These are phyloP conservation scores for Lactarius deliciosus DNA, from an alignment of 768 basidiomycete species.

Conservation along the genomic window DNA sequence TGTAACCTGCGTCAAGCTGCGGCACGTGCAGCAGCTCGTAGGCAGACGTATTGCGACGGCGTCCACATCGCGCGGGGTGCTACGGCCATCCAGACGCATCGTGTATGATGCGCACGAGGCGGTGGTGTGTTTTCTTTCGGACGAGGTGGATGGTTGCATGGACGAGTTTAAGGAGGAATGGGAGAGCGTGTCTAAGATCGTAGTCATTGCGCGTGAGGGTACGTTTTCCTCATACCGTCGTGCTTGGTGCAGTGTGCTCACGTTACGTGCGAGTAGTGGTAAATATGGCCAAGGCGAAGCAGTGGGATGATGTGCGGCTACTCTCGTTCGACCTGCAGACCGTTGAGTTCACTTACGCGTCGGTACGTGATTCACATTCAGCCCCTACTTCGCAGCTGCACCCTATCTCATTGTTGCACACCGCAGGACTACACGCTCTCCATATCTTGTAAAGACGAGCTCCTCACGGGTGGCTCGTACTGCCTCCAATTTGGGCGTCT, in stretches of 20 bases:
- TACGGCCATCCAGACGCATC: slow-evolving; percentile 83
- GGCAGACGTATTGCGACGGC: slow-evolving; percentile 52
- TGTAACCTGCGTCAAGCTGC: slow-evolving; percentile 86
- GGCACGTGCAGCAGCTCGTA: slow-evolving; percentile 84
- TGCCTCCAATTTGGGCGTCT: slow-evolving; percentile 69
- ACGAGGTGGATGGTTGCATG: slow-evolving; percentile 84
- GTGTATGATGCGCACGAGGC: slow-evolving; percentile 88
- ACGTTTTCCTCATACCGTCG: slow-evolving; percentile 28
- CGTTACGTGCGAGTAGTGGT: slow-evolving; percentile 53
- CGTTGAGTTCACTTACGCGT: slow-evolving; percentile 83
- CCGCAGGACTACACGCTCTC: slow-evolving; percentile 71
- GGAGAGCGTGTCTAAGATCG: slow-evolving; percentile 91
- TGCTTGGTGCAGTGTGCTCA: slow-evolving; percentile 2
- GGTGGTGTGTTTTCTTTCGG: slow-evolving; percentile 84
- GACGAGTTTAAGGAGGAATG: slow-evolving; percentile 91
- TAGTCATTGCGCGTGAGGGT: slow-evolving; percentile 91
- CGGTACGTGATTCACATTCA: slow-evolving; percentile 39
- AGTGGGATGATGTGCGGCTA: slow-evolving; percentile 75
- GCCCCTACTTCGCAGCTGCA: neutral
- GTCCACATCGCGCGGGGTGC: slow-evolving; percentile 57
- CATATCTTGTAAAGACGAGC: slow-evolving; percentile 76
- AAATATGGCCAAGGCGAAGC: slow-evolving; percentile 72
- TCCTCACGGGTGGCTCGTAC: slow-evolving; percentile 63
- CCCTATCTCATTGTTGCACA: neutral
- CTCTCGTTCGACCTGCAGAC: slow-evolving; percentile 90